Evolutionary conservation across 495 filamentous ascomycete species (phyloP), one percentile per base, ranked within the genome.

Genomic region (Penicillium crystallinum): DNA sequence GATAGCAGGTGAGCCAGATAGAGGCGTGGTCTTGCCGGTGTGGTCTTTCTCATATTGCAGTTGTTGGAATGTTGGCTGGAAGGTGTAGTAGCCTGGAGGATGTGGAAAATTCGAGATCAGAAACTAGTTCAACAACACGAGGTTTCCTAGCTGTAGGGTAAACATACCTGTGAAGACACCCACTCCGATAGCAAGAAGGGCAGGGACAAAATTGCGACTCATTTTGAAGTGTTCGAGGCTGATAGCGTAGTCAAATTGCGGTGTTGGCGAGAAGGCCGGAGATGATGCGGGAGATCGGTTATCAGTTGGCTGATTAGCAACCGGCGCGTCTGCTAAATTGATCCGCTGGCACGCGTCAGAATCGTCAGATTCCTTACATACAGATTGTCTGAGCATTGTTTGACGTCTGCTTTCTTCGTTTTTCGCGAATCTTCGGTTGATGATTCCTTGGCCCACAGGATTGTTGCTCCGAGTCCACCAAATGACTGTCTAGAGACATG

Each of bases 181-280:
- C 29, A 72, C 57, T 31, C 62, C 72, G 43, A 77, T 70, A 11
- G 71, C 67, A n/a, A 74, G 40, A 11, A 61, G 54, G 0, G 61
- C 71, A 17, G 73, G 70, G 35, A 75, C 27, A 17, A 70, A 66
- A 55, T 71, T 72, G 44, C 72, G 72, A 65, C 70, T 68, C 71
- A 75, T 75, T 29, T 36, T 61, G 54, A 22, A 47, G 4, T 17
- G 22, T 19, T 52, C 21, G 29, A 23, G 31, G 22, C 7, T 15
- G 33, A 30, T 30, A 7, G 31, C 12, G 19, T 36, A 39, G 22
- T 35, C 3, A 17, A 36, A 49, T 41, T 15, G 31, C 42, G 29
- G 37, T 38, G 37, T 42, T 46, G 48, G 47, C 30, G 29, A 41
- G 34, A 57, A 9, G 27, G 34, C 39, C 48, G 48, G 48, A 50